Base-by-base conservation (phyloP, 495 filamentous ascomycete species). In the Penicillium dipodomyicola region DNA sequence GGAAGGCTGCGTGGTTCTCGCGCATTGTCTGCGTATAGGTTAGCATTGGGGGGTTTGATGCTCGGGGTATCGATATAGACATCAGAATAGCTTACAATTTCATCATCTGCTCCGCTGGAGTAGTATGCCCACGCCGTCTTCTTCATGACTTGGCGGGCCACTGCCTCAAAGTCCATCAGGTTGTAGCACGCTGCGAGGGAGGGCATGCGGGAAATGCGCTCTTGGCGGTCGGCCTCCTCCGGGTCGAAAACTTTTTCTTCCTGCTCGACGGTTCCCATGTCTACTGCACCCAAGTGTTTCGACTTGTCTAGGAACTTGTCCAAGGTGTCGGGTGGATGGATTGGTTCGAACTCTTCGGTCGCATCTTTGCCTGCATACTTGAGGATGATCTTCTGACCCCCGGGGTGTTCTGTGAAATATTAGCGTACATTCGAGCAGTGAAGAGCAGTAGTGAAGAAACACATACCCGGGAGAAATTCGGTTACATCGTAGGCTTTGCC, bases 81-180 rank as follows among this genome's bases (percentile, higher is more conserved):
- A 23, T 17, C 0, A 22, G 19, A 17, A 27, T 20, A n/a, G 77
- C 86, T 59, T 71, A 94, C 91, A 74, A 98, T 96, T 74, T 97
- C 94, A 67, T 98, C 94, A 69, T 98, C 94, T 0, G 94, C 92
- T 49, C 90, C 93, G 65, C 88, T 93, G 9, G 90, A 96, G 70
- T 97, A 97, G 72, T 97, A 97, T 12, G 87, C 93, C 93, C 93
- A 97, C 2, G 92, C 91, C 0, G 86, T 88, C 72, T 88, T 93
- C 80, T 95, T 96, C 93, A 96, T 96, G 33, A 93, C 84, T 17
- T 81, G 75, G 61, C 84, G 83, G 2, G 93, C 93, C 20, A 97
- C 92, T 5, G 89, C 83, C 78, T 97, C 93, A 67, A 97, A 97
- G 72, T 97, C 93, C 77, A 92, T 82, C 60, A 97, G 73, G 63